Percentiles rank a stretch among this genome's conserved stretches.
phyloP scores from a whole-genome alignment of 345 rosid genomes.

The Lepidium didymum region DNA sequence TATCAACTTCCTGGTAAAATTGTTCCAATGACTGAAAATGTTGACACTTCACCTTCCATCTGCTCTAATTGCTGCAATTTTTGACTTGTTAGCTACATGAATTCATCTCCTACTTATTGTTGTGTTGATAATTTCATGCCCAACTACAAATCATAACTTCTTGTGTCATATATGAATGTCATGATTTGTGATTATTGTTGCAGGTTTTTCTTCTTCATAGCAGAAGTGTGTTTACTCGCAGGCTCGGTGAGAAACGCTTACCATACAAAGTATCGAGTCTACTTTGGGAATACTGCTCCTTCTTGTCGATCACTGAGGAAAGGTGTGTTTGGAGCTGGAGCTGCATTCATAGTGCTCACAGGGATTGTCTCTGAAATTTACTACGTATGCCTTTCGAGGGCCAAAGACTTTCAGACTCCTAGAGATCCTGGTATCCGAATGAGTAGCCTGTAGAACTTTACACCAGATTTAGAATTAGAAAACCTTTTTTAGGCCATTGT shows the following conservation, averaged over 20 bases:
- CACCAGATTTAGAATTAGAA: background rate
- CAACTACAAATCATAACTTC: background rate
- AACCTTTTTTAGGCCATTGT: background rate
- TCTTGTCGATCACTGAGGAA: slow-evolving; percentile 63
- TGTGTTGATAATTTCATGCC: background rate
- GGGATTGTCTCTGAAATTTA: slow-evolving; percentile 75
- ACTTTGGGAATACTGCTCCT: slow-evolving; percentile 20
- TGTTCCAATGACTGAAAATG: background rate
- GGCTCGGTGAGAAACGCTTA: slow-evolving; percentile 80
- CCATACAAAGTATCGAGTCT: slow-evolving; percentile 61
- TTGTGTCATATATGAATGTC: background rate
- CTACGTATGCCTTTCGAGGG: slow-evolving; percentile 58
- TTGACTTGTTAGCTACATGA: background rate
- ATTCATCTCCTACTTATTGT: background rate
- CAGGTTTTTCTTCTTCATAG: slow-evolving; percentile 87
- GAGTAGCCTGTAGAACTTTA: slow-evolving; percentile 53
- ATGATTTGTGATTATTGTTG: background rate
- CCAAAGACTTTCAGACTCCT: slow-evolving; percentile 33
- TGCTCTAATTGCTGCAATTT: background rate
- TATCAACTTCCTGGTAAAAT: too few relatives aligned
- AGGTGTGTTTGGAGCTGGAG: slow-evolving; percentile 88
- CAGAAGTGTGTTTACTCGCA: slow-evolving; percentile 79
- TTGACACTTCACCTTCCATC: background rate
- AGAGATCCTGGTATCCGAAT: slow-evolving; percentile 67
- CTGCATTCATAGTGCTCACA: slow-evolving; percentile 68